phyloP scores from a whole-genome alignment of 2,329 filamentous ascomycete species.

The Aspergillus udagawae region DNA sequence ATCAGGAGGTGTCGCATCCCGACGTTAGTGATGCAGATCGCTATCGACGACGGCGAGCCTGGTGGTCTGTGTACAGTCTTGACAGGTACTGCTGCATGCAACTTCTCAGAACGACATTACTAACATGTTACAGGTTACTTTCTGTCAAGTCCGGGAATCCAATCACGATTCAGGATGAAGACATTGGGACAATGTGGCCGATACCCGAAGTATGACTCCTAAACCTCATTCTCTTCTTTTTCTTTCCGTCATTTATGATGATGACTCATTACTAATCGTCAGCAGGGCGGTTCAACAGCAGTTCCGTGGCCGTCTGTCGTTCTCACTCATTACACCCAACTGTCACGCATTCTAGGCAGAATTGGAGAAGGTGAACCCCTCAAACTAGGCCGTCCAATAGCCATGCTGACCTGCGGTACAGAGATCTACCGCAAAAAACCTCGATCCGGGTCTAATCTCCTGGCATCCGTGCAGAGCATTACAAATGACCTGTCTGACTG shows the following conservation, averaged over 20 bases:
- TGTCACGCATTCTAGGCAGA: conserved; percentile 51
- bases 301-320: conserved; percentile 45
- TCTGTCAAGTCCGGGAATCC: conserved; percentile 54
- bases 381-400: background rate
- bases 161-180: conserved; percentile 53
- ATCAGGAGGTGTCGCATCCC: conserved; percentile 47
- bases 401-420: conserved; percentile 12
- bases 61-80: conserved; percentile 57
- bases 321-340: conserved; percentile 49
- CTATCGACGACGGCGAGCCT: conserved; percentile 51
- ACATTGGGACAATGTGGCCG: conserved; percentile 45
- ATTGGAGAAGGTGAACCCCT: conserved; percentile 37
- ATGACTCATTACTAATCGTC: background rate
- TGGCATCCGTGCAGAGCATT: conserved; percentile 51
- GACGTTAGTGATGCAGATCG: conserved; percentile 39
- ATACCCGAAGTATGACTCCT: conserved; percentile 22
- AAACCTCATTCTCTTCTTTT: too few relatives aligned
- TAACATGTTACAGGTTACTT: conserved; percentile 35
- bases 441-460: conserved; percentile 46
- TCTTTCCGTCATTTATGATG: too few relatives aligned
- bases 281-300: conserved; percentile 14
- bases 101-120: too few relatives aligned
- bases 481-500: conserved; percentile 48
- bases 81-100: conserved; percentile 35
- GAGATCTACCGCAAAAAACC: conserved; percentile 49